Base-by-base conservation (phyloP, 768 basidiomycete species). In the Amanita rubescens region DNA sequence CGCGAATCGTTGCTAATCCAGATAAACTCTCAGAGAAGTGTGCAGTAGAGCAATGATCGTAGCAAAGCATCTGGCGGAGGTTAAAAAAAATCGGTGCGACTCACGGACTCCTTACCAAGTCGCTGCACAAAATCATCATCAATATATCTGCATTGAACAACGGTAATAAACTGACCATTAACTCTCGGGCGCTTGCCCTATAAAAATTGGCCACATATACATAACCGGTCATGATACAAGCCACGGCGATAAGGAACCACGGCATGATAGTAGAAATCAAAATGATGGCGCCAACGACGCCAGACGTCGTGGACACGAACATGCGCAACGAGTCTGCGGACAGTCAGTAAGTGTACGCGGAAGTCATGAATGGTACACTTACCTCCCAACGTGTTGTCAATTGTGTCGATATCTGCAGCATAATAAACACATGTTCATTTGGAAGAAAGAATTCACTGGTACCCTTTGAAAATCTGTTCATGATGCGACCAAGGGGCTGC, bases 21-120 rank as follows among this genome's bases (percentile, higher is more conserved):
- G 86, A 85, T 10, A 96, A 73, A 25, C 87, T 89, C 70, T 96
- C 94, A 2, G 90, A 90, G 68, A 96, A 96, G 63, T 94, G 92
- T 0, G 91, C 85, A 65, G n/a, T 96, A 96, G 15, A 97, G 69
- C 0, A 86, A 84, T 0, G 89, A 88, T 22, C 93, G 82, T 25
- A 96, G 67, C n/a, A 95, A 76, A 22, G 90, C 83, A 70, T 95
- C 91, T 81, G 22, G 32, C 32, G 43, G 47, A 17, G 25, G 44
- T 58, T 27, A 54, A 7, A 20, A n/a, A 37, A 46, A 5, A 24
- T 27, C 25, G 3, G 25, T 2, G 11, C 9, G 12, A 15, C 49
- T 47, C 39, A 22, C 34, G 47, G 33, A 45, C 42, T 38, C 15
- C 59, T 52, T 67, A 78, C 80, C 81, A 35, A 86, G 74, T 43